Evolutionary conservation across 305 asterid genomes (phyloP), one percentile per base, ranked within the genome.

Genomic region (Fraxinus platypoda): DNA sequence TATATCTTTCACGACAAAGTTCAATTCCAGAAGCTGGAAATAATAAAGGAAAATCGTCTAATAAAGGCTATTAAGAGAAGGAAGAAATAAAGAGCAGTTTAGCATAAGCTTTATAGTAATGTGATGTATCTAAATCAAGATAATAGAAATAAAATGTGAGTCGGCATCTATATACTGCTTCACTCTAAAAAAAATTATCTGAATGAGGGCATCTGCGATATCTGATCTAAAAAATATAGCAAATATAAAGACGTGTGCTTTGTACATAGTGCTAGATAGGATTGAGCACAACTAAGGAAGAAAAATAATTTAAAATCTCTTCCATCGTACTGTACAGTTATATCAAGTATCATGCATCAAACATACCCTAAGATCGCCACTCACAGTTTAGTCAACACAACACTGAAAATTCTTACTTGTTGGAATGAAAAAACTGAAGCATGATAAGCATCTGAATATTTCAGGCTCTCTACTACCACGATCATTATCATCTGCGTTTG

Each of bases 341-440:
- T 35, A 35, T 35, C 38, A n/a, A n/a, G 9, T 54, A 54, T 54
- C 8, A 7, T 54, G 64, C 64, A 54, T 54, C 23, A 54, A 17
- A 54, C 64, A 35, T 6, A 21, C 8, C 64, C n/a, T 17, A 72
- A 73, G 1, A 57, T 76, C n/a, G 52, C 8, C 28, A 79, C 35
- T 46, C 80, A 81, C 52, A 81, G 31, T 8, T 70, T 33, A 11
- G 31, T 81, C 49, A 41, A 66, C 57, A 33, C 49, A 41, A 66
- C 57, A 33, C 46, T 62, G 37, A 33, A 43, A 77, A 74, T 30
- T 35, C 86, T 82, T 80, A 95, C 98, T 93, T 75, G 88, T 80
- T 74, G 95, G 97, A 76, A 92, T 89, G 87, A 95, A 95, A 85
- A 95, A 88, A 86, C 93, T 91, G 91, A 95, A 95, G 91, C 99